A percentile compares a stretch with the other conserved stretches of the same genome.
phyloP scores from a whole-genome alignment of 345 rosid species.

The Pistacia integerrima region DNA sequence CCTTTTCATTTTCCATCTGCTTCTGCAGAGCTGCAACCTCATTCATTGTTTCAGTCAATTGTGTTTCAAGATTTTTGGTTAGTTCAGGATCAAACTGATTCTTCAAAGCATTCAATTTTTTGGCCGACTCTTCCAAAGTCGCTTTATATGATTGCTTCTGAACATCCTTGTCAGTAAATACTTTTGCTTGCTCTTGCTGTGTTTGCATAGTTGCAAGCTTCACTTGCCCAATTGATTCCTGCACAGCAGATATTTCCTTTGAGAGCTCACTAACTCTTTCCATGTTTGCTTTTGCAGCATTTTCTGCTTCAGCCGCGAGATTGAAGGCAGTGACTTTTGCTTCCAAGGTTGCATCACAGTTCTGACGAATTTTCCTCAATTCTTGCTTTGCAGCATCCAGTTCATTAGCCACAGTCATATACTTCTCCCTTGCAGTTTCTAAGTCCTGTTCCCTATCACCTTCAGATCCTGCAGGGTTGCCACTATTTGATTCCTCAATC shows the following conservation, averaged over 20 bases:
- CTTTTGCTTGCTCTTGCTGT: conserved; percentile 66
- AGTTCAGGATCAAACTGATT: conserved; percentile 74
- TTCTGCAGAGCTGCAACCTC: conserved; percentile 63
- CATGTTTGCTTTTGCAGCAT: conserved; percentile 53
- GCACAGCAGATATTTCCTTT: conserved; percentile 67
- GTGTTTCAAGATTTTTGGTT: conserved; percentile 58
- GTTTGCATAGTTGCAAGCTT: conserved; percentile 72
- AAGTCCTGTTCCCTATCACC: conserved; percentile 52
- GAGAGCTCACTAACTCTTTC: conserved; percentile 75
- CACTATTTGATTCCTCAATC: conserved; percentile 55
- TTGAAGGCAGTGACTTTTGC: conserved; percentile 58
- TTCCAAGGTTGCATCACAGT: conserved; percentile 51
- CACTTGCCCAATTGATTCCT: conserved; percentile 81
- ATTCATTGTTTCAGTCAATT: conserved; percentile 56
- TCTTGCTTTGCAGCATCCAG: conserved; percentile 83
- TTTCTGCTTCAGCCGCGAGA: conserved; percentile 67
- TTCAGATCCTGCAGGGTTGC: conserved; percentile 37
- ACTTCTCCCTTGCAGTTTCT: conserved; percentile 60
- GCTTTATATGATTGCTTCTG: conserved; percentile 62
- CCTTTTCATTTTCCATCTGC: conserved; percentile 73
- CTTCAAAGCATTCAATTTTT: conserved; percentile 55
- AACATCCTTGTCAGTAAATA: conserved; percentile 70
- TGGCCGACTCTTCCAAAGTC: conserved; percentile 63
- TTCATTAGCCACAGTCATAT: conserved; percentile 52
- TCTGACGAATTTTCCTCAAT: conserved; percentile 70